These are phyloP conservation scores for Colletotrichum sp. DNA, from an alignment of 2,329 filamentous ascomycete species.

Conservation along the genomic window DNA sequence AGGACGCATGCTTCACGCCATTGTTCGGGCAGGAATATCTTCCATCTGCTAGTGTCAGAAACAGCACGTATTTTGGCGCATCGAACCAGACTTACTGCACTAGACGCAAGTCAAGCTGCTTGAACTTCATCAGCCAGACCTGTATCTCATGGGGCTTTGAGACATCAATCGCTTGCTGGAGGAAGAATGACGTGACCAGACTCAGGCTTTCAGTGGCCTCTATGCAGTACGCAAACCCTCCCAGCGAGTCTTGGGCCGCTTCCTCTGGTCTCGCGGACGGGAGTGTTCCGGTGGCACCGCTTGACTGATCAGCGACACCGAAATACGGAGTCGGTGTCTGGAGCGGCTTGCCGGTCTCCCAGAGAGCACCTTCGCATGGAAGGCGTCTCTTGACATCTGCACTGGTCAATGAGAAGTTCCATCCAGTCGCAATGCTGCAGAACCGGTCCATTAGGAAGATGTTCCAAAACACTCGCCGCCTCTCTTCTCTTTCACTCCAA, in stretches of 20 bases:
- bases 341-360: constrained; percentile 38
- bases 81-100: constrained; percentile 36
- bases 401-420: constrained; percentile 38
- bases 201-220: constrained; percentile 48
- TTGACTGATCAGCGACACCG: constrained; percentile 38
- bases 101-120: constrained; percentile 46
- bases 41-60: constrained; percentile 37
- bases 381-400: constrained; percentile 41
- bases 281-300: constrained; percentile 18
- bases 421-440: constrained; percentile 43
- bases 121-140: constrained; percentile 48
- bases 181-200: constrained; percentile 45
- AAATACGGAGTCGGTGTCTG: constrained; percentile 43
- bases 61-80: not conserved
- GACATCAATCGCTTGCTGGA: constrained; percentile 44
- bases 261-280: constrained; percentile 24
- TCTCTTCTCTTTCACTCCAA: constrained; percentile 43
- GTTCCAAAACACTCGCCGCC: constrained; percentile 45
- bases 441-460: constrained; percentile 46
- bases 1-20: constrained; percentile 45
- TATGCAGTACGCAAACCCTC: constrained; percentile 49
- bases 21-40: constrained; percentile 46
- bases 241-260: constrained; percentile 33
- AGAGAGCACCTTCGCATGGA: constrained; percentile 42
- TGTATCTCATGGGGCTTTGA: constrained; percentile 38